These are phyloP conservation scores for Suhomyces xylopsoci DNA, from an alignment of 805 yeast species.

Conservation along the genomic window DNA sequence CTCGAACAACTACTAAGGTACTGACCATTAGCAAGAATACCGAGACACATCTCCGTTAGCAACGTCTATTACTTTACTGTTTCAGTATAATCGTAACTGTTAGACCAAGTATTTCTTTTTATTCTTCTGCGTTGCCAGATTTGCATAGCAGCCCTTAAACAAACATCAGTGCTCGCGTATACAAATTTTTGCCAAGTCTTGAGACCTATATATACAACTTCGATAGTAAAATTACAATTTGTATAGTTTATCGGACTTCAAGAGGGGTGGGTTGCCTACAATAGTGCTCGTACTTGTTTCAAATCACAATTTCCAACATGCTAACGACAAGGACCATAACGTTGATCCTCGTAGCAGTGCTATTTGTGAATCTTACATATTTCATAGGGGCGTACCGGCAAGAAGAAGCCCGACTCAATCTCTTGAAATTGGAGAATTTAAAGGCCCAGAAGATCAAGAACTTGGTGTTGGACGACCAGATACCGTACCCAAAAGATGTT, in stretches of 20 bases:
- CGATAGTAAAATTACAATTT: neutral
- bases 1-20: neutral
- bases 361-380: conserved; percentile 19
- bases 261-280: neutral
- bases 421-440: conserved; percentile 13
- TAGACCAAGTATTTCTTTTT: neutral
- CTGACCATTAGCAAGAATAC: neutral
- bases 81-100: neutral
- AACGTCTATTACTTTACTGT: neutral
- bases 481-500: conserved; percentile 9
- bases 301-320: neutral
- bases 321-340: neutral
- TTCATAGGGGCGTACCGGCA: conserved; percentile 17
- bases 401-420: conserved; percentile 15
- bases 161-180: neutral
- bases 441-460: conserved; percentile 7
- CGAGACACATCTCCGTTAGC: neutral
- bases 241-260: neutral
- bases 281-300: neutral
- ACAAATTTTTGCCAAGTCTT: neutral
- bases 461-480: conserved; percentile 21
- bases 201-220: neutral
- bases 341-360: conserved; percentile 9
- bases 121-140: neutral
- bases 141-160: neutral